A percentile compares a stretch with the other conserved stretches of the same genome.
phyloP scores from a whole-genome alignment of 2,329 filamentous ascomycete species.

The Hirsutella minnesotensis region DNA sequence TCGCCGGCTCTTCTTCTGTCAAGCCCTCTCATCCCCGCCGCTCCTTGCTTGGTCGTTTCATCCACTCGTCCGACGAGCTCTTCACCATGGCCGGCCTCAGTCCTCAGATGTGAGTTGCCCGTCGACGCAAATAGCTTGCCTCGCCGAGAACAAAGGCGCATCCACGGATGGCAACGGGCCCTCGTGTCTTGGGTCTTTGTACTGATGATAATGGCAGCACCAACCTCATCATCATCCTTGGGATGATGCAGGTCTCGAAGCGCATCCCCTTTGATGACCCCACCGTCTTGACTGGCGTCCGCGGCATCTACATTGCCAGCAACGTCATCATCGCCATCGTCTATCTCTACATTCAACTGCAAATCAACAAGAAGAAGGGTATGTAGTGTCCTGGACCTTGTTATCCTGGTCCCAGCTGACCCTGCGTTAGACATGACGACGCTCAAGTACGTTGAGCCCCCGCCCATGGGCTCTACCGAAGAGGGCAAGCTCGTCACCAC shows the following conservation, averaged over 20 bases:
- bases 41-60: slow-evolving; percentile 1
- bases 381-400: too few relatives aligned
- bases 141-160: not conserved
- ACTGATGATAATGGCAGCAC: slow-evolving; percentile 40
- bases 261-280: slow-evolving; percentile 88
- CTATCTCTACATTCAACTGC: slow-evolving; percentile 72
- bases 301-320: slow-evolving; percentile 43
- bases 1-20: not conserved
- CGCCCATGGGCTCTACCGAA: slow-evolving; percentile 84
- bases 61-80: slow-evolving; percentile 1
- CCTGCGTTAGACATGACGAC: slow-evolving; percentile 72
- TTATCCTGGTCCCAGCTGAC: slow-evolving; percentile 6
- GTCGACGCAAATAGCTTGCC: too few relatives aligned
- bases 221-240: slow-evolving; percentile 88
- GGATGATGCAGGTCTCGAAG: slow-evolving; percentile 98
- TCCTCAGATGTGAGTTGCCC: slow-evolving; percentile 49
- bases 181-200: not conserved
- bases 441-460: slow-evolving; percentile 95
- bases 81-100: slow-evolving; percentile 48
- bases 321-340: slow-evolving; percentile 74
- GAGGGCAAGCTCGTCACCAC: slow-evolving; percentile 95
- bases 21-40: slow-evolving; percentile 1
- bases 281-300: slow-evolving; percentile 42
- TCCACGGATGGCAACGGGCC: not conserved
- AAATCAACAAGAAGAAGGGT: slow-evolving; percentile 98